Percentiles rank a stretch among this genome's conserved stretches.
These are phyloP conservation scores for Lecanosticta acicola DNA, from an alignment of 2,329 filamentous ascomycete species.

Conservation along the genomic window DNA sequence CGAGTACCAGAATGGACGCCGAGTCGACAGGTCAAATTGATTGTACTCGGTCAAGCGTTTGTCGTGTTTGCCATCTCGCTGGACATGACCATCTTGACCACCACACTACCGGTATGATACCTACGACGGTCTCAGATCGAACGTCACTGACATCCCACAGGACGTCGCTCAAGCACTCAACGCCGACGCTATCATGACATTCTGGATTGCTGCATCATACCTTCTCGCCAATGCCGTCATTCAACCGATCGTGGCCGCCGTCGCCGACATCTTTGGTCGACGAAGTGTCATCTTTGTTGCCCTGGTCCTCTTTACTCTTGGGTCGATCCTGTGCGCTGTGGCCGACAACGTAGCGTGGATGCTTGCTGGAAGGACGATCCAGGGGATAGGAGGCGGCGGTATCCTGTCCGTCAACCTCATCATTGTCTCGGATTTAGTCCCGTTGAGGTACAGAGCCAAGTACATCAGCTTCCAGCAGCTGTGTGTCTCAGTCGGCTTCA, in stretches of 20 bases:
- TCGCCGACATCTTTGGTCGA: slow-evolving; percentile 47
- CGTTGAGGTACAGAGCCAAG: slow-evolving; percentile 20
- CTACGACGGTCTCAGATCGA: neutral
- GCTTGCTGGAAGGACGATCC: slow-evolving; percentile 40
- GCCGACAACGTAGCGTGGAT: slow-evolving; percentile 36
- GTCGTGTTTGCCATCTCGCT: slow-evolving; percentile 47
- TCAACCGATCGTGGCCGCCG: slow-evolving; percentile 39
- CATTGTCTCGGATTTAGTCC: slow-evolving; percentile 40
- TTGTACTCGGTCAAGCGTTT: slow-evolving; percentile 40
- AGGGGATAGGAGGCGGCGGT: slow-evolving; percentile 45
- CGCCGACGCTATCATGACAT: slow-evolving; percentile 35
- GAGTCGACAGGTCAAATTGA: slow-evolving; percentile 36
- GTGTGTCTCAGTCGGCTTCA: slow-evolving; percentile 32
- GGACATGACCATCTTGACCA: slow-evolving; percentile 45
- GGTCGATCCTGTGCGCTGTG: slow-evolving; percentile 42
- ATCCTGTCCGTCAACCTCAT: slow-evolving; percentile 40
- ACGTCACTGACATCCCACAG: slow-evolving; percentile 15
- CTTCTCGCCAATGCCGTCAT: slow-evolving; percentile 42
- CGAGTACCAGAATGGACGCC: slow-evolving; percentile 34
- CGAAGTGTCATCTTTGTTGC: slow-evolving; percentile 41
- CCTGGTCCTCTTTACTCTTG: slow-evolving; percentile 43
- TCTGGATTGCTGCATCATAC: slow-evolving; percentile 49
- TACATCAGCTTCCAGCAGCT: slow-evolving; percentile 23
- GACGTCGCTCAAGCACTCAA: slow-evolving; percentile 34
- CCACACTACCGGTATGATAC: slow-evolving; percentile 39